These are phyloP conservation scores for Metarhizium brunneum DNA, from an alignment of 2,329 filamentous ascomycete species.

Conservation along the genomic window DNA sequence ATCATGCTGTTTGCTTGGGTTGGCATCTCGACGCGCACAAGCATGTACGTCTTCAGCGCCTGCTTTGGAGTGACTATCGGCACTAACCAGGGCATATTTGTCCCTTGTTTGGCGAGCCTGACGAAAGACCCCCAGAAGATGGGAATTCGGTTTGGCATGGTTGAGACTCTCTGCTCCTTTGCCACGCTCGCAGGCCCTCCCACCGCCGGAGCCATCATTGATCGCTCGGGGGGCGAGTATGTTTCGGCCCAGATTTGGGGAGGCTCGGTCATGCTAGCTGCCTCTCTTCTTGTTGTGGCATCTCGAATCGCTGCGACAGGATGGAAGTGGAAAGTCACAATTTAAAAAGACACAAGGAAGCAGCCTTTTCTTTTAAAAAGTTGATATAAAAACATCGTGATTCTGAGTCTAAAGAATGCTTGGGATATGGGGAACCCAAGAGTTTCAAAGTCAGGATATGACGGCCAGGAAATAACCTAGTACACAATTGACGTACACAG, in stretches of 20 bases:
- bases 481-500: no score
- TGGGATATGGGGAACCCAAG: no score
- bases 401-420: no score
- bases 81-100: slow-evolving; percentile 31
- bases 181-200: slow-evolving; percentile 34
- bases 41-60: slow-evolving; percentile 34
- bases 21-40: slow-evolving; percentile 29
- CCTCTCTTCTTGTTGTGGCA: slow-evolving; percentile 19
- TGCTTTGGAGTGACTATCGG: slow-evolving; percentile 34
- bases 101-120: slow-evolving; percentile 30
- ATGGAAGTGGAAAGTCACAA: slow-evolving; percentile 24
- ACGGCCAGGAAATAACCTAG: no score
- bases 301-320: slow-evolving; percentile 26
- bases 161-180: slow-evolving; percentile 31
- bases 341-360: slow-evolving; percentile 12
- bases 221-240: slow-evolving; percentile 28
- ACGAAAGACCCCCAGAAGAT: slow-evolving; percentile 33
- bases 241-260: slow-evolving; percentile 38
- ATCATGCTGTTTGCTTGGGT: slow-evolving; percentile 47
- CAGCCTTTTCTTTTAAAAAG: no score
- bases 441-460: no score
- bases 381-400: no score
- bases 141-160: slow-evolving; percentile 36
- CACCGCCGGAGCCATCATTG: slow-evolving; percentile 34
- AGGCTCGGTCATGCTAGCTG: slow-evolving; percentile 28